These are phyloP conservation scores for Sugiyamaella japonica DNA, from an alignment of 1,139 yeast genomes.

Conservation along the genomic window DNA sequence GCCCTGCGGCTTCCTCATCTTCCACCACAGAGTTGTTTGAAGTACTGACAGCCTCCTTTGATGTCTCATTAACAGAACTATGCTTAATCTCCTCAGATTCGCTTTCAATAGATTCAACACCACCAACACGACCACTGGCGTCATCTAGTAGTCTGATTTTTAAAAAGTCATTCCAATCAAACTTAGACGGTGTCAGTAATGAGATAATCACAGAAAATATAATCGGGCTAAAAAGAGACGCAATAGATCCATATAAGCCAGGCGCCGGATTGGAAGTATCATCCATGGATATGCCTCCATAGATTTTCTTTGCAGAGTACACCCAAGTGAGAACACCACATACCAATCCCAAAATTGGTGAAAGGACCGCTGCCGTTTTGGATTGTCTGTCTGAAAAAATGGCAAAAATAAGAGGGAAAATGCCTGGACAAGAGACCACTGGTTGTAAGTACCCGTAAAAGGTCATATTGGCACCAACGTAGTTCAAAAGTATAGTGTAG, in stretches of 20 bases:
- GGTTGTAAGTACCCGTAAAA: constrained; percentile 69
- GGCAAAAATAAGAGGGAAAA: constrained; percentile 69
- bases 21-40: constrained; percentile 15
- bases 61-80: background rate
- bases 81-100: constrained; percentile 17
- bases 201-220: constrained; percentile 66
- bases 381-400: constrained; percentile 68
- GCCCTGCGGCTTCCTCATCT: constrained; percentile 19
- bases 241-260: constrained; percentile 80
- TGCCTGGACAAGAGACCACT: constrained; percentile 88
- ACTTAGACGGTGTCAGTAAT: constrained; percentile 62
- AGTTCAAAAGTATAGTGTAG: constrained; percentile 75
- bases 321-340: constrained; percentile 51
- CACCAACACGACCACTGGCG: constrained; percentile 11
- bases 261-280: constrained; percentile 74
- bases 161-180: constrained; percentile 65
- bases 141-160: constrained; percentile 40
- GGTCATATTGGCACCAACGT: constrained; percentile 72
- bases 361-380: constrained; percentile 43
- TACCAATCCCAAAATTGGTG: constrained; percentile 49
- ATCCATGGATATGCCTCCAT: constrained; percentile 49
- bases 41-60: constrained; percentile 12
- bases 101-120: background rate
- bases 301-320: constrained; percentile 44
- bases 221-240: constrained; percentile 69